Base-by-base conservation (phyloP, 108 stramenopile species). In the Conticribra guillardii region DNA sequence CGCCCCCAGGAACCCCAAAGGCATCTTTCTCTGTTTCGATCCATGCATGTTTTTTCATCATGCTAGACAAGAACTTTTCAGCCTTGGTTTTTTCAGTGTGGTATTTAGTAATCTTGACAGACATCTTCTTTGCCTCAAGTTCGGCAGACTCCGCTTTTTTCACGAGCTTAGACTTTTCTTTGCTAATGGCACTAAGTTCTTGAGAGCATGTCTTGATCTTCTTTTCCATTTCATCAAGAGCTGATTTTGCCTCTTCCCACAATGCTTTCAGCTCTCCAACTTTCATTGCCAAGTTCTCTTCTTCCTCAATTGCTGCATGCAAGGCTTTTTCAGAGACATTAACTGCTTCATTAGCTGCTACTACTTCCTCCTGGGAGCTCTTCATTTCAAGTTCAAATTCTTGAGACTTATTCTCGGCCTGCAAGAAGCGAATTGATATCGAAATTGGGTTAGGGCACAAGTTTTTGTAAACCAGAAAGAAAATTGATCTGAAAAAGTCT, bases 1-100 rank as follows among this genome's bases (percentile, higher is more conserved):
- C 97, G 21, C 96, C 94, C 53, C 93, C 93, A 54, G 82, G 60
- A n/a, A 95, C 82, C 31, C 99, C 98, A 71, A 99, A 99, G 44
- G 90, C 91, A 71, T 84, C 79, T 71, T 91, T 89, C 67, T 98
- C 96, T 32, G 82, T 84, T 52, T 89, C 95, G 69, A 99, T 98
- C 99, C 99, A 99, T 4, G 93, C 62, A 81, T 97, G 76, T 28
- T 96, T 86, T 67, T 82, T 86, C 51, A 83, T 28, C 67, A 99
- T 76, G 51, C 28, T 74, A 15, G 70, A 65, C 50, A 97, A 84
- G 63, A 78, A 58, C 49, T 84, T 86, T 73, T 93, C 91, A 18
- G 92, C 90, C 56, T 68, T 74, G 31, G 52, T 65, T 51, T 83
- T 70, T 51, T 96, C 96, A 58, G 93, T 88, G 56, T 96, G 72